Evolutionary conservation across 257 asterid genomes (phyloP).

Genomic region (Lavandula angustifolia): DNA sequence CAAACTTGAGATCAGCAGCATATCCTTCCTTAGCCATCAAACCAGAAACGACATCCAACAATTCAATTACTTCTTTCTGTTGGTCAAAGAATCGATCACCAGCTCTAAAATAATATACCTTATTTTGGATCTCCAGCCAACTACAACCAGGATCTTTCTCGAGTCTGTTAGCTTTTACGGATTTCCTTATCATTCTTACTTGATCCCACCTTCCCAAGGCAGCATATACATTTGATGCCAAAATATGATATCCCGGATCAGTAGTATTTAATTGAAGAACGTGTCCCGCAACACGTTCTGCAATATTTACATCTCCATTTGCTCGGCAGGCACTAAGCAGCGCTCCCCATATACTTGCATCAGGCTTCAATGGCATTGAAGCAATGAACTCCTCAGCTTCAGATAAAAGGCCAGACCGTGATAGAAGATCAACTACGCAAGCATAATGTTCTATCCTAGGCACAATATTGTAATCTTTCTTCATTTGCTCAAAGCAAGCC

Average conservation of each 20-base stretch:
- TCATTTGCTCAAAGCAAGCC: conserved; percentile 67
- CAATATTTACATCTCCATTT: conserved; percentile 51
- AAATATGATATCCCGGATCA: conserved; percentile 72
- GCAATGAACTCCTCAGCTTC: conserved; percentile 77
- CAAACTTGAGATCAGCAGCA: conserved; percentile 51
- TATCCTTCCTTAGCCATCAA: conserved; percentile 66
- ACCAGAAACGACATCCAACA: conserved; percentile 42
- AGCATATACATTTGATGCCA: conserved; percentile 79
- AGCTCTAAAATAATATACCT: conserved; percentile 48
- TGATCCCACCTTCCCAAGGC: conserved; percentile 69
- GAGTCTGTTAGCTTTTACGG: conserved; percentile 53
- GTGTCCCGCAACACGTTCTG: conserved; percentile 53
- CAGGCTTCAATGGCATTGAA: conserved; percentile 76
- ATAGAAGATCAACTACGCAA: conserved; percentile 75
- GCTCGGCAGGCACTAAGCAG: conserved; percentile 77
- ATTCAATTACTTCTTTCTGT: conserved; percentile 43
- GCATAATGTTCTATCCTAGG: conserved; percentile 86
- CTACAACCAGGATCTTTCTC: conserved; percentile 74
- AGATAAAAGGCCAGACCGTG: conserved; percentile 65
- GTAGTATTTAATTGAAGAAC: conserved; percentile 47
- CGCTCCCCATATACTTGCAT: conserved; percentile 81
- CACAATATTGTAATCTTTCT: conserved; percentile 56
- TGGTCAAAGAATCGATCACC: conserved; percentile 50
- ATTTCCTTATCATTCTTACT: conserved; percentile 56
- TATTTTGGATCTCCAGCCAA: conserved; percentile 66